Evolutionary conservation across 306 rosid species (phyloP).

Genomic region (Fragaria iinumae): DNA sequence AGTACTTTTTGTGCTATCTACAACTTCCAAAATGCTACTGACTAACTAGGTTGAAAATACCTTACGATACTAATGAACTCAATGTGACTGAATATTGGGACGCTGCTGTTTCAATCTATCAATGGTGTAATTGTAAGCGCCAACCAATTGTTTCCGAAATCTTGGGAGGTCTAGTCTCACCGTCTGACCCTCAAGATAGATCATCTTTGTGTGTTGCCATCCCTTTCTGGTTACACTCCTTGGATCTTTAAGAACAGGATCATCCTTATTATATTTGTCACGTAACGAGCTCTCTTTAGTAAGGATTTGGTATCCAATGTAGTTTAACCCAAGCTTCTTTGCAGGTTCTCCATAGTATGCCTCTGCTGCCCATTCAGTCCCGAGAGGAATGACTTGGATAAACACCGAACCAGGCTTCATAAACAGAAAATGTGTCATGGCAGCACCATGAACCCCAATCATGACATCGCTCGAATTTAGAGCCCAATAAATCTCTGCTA

Average conservation of each 20-base stretch:
- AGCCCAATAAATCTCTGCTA: neutral
- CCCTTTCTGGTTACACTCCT: neutral
- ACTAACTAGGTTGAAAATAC: neutral
- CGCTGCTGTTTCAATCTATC: neutral
- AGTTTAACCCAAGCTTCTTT: constrained; percentile 9
- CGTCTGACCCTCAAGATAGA: constrained; percentile 18
- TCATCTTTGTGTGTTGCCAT: neutral
- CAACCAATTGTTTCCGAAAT: constrained; percentile 5
- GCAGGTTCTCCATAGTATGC: constrained; percentile 18
- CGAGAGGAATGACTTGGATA: constrained; percentile 19
- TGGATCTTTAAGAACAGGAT: constrained; percentile 14
- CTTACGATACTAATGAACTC: neutral
- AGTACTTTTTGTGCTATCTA: neutral
- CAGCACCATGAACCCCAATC: constrained; percentile 30
- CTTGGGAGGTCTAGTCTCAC: constrained; percentile 14
- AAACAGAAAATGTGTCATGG: constrained; percentile 21
- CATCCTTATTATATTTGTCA: neutral
- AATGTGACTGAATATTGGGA: neutral
- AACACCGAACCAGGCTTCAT: constrained; percentile 19
- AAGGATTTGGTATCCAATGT: constrained; percentile 17
- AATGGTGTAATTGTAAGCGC: neutral
- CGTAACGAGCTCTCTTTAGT: constrained; percentile 12
- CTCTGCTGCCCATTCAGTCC: constrained; percentile 4
- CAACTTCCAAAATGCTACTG: neutral
- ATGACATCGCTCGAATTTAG: constrained; percentile 3